Conservation (phyloP, 1,139 yeast species). For the Candida sojae region DNA sequence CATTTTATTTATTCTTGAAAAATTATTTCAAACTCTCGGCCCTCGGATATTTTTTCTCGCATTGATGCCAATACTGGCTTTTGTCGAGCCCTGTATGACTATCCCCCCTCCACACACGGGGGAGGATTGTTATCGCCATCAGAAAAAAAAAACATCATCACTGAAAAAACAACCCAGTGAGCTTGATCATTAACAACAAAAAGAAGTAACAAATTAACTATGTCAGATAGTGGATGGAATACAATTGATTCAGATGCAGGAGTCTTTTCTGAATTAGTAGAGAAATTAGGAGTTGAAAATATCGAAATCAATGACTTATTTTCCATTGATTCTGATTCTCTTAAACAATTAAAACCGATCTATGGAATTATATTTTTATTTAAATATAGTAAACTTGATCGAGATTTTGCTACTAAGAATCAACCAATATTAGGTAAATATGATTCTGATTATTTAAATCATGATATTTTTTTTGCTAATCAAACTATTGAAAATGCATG, state of each 20-base stretch:
- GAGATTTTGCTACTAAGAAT: slow-evolving; percentile 26
- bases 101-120: too few species aligned
- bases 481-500: slow-evolving; percentile 74
- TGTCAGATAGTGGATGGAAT: slow-evolving; percentile 52
- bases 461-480: slow-evolving; percentile 58
- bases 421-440: slow-evolving; percentile 48
- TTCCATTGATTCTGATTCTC: slow-evolving; percentile 52
- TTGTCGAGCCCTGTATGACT: too few species aligned
- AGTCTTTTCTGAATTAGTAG: slow-evolving; percentile 68
- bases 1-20: not conserved
- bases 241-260: slow-evolving; percentile 76
- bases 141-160: not conserved
- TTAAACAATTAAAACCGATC: slow-evolving; percentile 43
- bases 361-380: slow-evolving; percentile 67
- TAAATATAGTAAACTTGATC: slow-evolving; percentile 52
- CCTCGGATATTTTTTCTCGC: too few species aligned
- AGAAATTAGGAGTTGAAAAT: slow-evolving; percentile 54
- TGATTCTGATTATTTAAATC: slow-evolving; percentile 37
- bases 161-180: not conserved
- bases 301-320: slow-evolving; percentile 64
- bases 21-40: too few species aligned
- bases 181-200: not conserved
- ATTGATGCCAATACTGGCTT: too few species aligned
- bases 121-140: not conserved
- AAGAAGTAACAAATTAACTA: not conserved